Conservation (phyloP, 2,329 filamentous ascomycete species). For the Reticulascus tulasneorum region DNA sequence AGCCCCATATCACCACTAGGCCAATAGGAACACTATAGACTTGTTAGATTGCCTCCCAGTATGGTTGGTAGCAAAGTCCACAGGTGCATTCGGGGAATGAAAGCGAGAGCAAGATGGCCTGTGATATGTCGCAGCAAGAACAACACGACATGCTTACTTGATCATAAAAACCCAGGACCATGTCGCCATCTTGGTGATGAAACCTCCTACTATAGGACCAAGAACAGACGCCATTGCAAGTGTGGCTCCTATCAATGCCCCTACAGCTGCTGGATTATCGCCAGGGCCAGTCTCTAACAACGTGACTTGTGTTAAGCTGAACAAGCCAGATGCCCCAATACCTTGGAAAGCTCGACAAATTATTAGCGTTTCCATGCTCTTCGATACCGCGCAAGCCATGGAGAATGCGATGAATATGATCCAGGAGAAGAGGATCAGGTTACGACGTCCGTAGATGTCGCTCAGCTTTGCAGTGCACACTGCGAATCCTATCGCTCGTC, state of each 20-base stretch:
- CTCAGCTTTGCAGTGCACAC: conserved; percentile 56
- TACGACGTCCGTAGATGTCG: conserved; percentile 54
- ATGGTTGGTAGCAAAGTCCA: too few species aligned
- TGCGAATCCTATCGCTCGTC: too few species aligned
- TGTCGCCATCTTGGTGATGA: conserved; percentile 46
- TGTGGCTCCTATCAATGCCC: conserved; percentile 51
- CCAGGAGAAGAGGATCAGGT: conserved; percentile 48
- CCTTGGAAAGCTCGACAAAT: conserved; percentile 56
- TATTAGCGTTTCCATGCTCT: conserved; percentile 50
- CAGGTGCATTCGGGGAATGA: too few species aligned
- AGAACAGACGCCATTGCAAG: conserved; percentile 55
- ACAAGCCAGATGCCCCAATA: conserved; percentile 58
- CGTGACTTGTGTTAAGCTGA: conserved; percentile 55
- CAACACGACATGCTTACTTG: conserved; percentile 44
- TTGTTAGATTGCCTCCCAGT: too few species aligned
- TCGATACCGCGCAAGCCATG: conserved; percentile 47
- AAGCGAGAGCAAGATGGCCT: neutral
- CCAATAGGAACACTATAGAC: conserved; percentile 51
- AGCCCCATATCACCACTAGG: conserved; percentile 38
- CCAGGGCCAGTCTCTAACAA: conserved; percentile 53
- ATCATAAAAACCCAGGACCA: conserved; percentile 62
- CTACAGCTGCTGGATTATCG: conserved; percentile 48
- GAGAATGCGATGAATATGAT: conserved; percentile 53
- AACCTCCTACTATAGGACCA: conserved; percentile 54
- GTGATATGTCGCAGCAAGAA: neutral